Percentiles rank a stretch among this genome's conserved stretches.
These are phyloP conservation scores for Lonicera japonica DNA, from an alignment of 129 eudicot species.

Conservation along the genomic window DNA sequence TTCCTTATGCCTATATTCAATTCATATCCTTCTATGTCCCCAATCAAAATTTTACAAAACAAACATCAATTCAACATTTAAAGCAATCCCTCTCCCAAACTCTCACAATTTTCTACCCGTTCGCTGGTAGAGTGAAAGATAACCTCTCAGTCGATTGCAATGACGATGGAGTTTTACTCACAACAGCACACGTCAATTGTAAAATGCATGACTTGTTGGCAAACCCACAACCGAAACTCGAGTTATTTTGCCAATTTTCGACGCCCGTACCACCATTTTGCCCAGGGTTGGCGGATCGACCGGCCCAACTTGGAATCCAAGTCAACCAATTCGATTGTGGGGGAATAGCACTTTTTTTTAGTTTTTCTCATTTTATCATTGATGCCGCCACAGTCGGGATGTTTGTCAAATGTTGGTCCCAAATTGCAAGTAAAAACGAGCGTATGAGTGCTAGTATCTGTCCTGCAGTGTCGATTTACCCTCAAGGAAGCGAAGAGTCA, in stretches of 20 bases:
- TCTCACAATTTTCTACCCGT: conserved; percentile 25
- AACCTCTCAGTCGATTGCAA: conserved; percentile 18
- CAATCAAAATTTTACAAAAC: background rate
- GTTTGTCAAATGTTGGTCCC: background rate
- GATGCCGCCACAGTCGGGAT: background rate
- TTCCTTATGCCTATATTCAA: conserved; percentile 5
- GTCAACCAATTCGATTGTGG: background rate
- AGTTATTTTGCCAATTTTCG: background rate
- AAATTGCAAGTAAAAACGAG: background rate
- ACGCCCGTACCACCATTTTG: background rate
- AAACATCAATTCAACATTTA: background rate
- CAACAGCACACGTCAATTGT: background rate
- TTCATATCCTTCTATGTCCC: conserved; percentile 7
- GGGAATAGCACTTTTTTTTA: background rate
- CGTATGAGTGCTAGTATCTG: background rate
- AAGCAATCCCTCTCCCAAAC: conserved; percentile 20
- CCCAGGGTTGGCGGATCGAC: background rate
- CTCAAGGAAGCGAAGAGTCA: background rate
- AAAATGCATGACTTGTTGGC: conserved; percentile 8
- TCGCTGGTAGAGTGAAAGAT: conserved; percentile 21
- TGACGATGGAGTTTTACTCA: conserved; percentile 24
- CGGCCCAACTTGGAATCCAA: background rate
- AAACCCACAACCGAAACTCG: conserved; percentile 4
- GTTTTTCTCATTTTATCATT: background rate
- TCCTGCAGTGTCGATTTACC: background rate